phyloP scores from a whole-genome alignment of 2,329 filamentous ascomycete species.

The Aspergillus pseudonomiae region DNA sequence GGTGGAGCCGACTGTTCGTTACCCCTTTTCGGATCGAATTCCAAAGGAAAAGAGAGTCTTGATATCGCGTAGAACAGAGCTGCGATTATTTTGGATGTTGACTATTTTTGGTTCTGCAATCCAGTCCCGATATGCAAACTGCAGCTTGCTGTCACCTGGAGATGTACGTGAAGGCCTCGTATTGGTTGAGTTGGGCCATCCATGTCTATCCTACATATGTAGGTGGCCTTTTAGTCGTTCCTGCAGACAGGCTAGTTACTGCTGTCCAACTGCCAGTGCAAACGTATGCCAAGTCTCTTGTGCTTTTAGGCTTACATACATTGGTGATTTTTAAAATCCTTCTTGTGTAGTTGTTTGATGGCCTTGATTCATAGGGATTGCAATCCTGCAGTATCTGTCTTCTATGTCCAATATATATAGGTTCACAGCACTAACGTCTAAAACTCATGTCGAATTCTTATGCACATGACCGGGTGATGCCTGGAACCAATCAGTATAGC shows the following conservation, averaged over 20 bases:
- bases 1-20: not conserved
- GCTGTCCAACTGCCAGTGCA: not conserved
- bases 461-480: constrained; percentile 20
- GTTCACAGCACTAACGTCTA: not conserved
- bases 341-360: not conserved
- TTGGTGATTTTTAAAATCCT: not conserved
- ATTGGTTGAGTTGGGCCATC: not conserved
- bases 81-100: not conserved
- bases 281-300: not conserved
- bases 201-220: not conserved
- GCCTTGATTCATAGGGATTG: not conserved
- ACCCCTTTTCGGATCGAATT: constrained; percentile 1
- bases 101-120: constrained; percentile 4
- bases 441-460: constrained; percentile 9
- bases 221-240: not conserved
- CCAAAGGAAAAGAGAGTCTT: not conserved
- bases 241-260: not conserved
- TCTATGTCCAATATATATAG: constrained; percentile 3
- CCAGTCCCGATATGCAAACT: not conserved
- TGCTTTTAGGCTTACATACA: constrained; percentile 2
- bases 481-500: constrained; percentile 7
- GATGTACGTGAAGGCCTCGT: not conserved
- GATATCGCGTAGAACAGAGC: not conserved
- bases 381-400: not conserved
- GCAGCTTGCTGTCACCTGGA: not conserved